phyloP scores from a whole-genome alignment of 23 red algal genomes.

The Gracilaria caudata region DNA sequence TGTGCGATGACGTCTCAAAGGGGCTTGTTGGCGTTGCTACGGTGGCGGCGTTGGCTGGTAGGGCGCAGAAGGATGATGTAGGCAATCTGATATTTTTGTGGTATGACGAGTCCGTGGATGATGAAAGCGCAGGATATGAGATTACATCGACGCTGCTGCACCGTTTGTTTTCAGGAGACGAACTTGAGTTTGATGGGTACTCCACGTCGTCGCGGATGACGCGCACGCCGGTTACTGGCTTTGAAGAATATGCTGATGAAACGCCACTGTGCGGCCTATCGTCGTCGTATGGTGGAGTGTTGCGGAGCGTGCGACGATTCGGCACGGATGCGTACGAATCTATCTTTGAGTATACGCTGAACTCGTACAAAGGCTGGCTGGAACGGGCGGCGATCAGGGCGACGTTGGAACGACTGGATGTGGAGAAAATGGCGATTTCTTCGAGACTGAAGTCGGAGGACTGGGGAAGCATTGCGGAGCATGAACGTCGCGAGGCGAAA shows the following conservation, averaged over 20 bases:
- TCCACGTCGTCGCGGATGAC: background rate
- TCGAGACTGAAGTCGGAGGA: conserved; percentile 20
- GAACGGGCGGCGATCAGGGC: conserved; percentile 43
- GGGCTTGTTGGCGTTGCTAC: conserved; percentile 42
- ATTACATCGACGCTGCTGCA: conserved; percentile 47
- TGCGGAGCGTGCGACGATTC: conserved; percentile 33
- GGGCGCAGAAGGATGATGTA: conserved; percentile 54
- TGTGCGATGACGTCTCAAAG: conserved; percentile 43
- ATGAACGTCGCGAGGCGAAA: conserved; percentile 52
- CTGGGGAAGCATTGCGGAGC: conserved; percentile 33
- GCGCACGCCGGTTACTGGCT: background rate
- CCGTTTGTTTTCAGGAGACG: background rate
- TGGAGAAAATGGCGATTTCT: conserved; percentile 55
- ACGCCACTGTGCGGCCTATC: conserved; percentile 9
- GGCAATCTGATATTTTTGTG: conserved; percentile 57
- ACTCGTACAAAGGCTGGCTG: conserved; percentile 57
- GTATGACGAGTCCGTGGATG: conserved; percentile 60
- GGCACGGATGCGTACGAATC: conserved; percentile 58
- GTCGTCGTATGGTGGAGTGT: conserved; percentile 32
- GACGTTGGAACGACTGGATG: conserved; percentile 50
- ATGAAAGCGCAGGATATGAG: conserved; percentile 52
- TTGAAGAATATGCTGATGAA: background rate
- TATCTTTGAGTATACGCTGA: conserved; percentile 49
- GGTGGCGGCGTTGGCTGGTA: conserved; percentile 36
- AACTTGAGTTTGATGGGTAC: background rate